Evolutionary conservation across 768 basidiomycete species (phyloP), one percentile per base, ranked within the genome.

Genomic region (Leccinum variicolor): DNA sequence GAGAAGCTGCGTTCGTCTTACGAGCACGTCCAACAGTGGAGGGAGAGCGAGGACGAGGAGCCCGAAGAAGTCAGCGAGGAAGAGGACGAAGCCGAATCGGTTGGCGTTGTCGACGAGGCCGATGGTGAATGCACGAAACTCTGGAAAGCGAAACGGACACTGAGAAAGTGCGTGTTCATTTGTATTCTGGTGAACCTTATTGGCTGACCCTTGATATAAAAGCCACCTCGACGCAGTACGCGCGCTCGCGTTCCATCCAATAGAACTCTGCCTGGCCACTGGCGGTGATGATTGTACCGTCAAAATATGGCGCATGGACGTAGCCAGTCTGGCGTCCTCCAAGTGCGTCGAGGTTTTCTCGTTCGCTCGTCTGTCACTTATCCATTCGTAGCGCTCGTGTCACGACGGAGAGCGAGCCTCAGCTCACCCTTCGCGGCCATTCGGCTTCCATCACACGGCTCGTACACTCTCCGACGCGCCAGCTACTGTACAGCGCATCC

Each of bases 201-300:
- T 61, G 49, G 28, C 58, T 61, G 13, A 59, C 17, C 29, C 62
- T 45, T 33, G 5, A 8, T 21, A 58, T 59, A 45, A 48, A 58
- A 96, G 94, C 72, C 97, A 99, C 73, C 78, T 99, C 60, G 96
- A 98, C 72, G 86, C 92, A 14, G 94, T 97, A 41, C 86, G 95
- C 53, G 87, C 92, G 7, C 77, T 98, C 23, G 87, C 91, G 1
- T 96, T 97, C 81, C 92, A 94, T 67, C 91, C 91, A 2, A 87
- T 78, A 34, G 91, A 92, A 62, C 74, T 93, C 46, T 87, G 87
- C 66, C 76, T 98, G 54, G 94, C 90, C n/a, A 93, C 90, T 48
- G 97, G 89, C 23, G 92, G 94, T 28, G 96, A 98, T 69, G 97
- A 99, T 69, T 91, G 85, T 69, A 94, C 93, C 7, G 87, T 98